Base-by-base conservation (phyloP, 164 flowering plant genomes). In the Chimonanthus praecox region DNA sequence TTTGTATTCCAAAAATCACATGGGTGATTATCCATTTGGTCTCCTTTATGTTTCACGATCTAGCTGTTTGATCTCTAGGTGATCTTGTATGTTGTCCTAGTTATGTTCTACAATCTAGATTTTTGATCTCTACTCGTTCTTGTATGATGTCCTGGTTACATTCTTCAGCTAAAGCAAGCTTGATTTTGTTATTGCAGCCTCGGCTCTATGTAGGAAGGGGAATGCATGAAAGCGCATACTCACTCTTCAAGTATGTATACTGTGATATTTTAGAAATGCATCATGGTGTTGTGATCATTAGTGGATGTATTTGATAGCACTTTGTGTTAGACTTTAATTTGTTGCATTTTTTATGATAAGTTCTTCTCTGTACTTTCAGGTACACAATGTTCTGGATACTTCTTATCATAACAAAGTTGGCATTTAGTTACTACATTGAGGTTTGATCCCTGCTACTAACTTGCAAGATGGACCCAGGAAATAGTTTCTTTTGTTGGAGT, bases 191-290 rank as follows among this genome's bases (percentile, higher is more conserved):
- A 18, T 83, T 80, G 79, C 91, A 95, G 99, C 99, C 99, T 75
- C 93, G 99, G 46, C 97, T 93, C 51, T 95, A 89, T 86, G 97
- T 95, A 73, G 97, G 99, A 49, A 87, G 98, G 80, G 99, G 98
- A 80, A 95, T 95, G 99, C 99, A 95, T 82, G 98, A 95, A 80
- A 89, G 96, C 67, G 44, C 96, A 67, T 84, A 90, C 80, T 93
- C 98, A 69, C 96, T 95, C 47, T 87, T 95, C 83, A 90, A 91
- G 99, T 95, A 87, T 85, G 94, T 60, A 11, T 18, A 49, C 33
- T 33, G 33, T 33, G 33, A 33, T 33, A 1, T 33, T 33, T 33
- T 33, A 33, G 33, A 33, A 33, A 33, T 33, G 33, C 33, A 1
- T 33, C 2, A 47, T 2, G 33, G 15, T 46, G 7, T 49, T 18